Evolutionary conservation across 768 basidiomycete species (phyloP), one percentile per base, ranked within the genome.

Genomic region (Macrocybe gigantea): DNA sequence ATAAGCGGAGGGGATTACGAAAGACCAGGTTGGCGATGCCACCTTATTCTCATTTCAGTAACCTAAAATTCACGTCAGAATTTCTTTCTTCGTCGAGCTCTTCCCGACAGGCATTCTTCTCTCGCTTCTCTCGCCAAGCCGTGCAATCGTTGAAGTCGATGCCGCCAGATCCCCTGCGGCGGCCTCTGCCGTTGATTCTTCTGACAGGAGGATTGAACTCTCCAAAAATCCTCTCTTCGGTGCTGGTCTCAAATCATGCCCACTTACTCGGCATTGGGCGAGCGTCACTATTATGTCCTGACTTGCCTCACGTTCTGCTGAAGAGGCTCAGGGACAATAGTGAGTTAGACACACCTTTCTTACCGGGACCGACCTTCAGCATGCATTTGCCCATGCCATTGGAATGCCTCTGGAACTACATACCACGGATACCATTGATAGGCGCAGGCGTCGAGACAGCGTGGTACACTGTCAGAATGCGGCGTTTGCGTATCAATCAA

Each of bases 1-100:
- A 78, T 95, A 50, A 89, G 85, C 47, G 92, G 92, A 1, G 92
- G 92, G 0, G 83, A 85, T 59, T 95, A 94, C 54, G 88, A 91
- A 57, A 78, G 73, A 12, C 85, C 87, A 55, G 79, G 90, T 85
- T 55, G 12, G 72, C 56, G 12, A 5, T 49, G n/a, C 7, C 30
- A 11, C 22, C 8, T 46, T 22, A 31, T 4, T 4, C 49, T 50
- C 15, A 5, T 29, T 14, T 49, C 41, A 33, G 11, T 6, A n/a
- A 51, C 42, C 10, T 44, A 82, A 80, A 74, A 14, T 81, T 81
- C 45, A 63, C 79, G 63, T 48, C 50, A 0, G 39, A 46, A 22
- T 22, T 22, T 22, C 22, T 22, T 36, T 7, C 60, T 8, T 33
- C 37, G 6, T 57, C 58, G 36, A 60, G 51, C 12, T 68, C 73